Conservation (phyloP, 306 rosid species). For the Vigna trinervia region DNA sequence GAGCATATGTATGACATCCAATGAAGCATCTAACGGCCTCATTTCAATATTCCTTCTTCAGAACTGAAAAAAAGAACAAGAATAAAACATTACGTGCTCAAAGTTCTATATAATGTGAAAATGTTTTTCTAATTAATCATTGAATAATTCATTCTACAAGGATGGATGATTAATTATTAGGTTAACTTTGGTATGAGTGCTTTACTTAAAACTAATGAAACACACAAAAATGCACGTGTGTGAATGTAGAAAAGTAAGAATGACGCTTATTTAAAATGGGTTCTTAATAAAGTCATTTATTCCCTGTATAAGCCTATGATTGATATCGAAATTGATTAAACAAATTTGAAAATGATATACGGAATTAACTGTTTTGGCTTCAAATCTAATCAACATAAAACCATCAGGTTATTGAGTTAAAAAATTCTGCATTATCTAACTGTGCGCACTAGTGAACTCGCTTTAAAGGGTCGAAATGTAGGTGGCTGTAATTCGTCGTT, state of each 20-base stretch:
- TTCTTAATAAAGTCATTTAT: conserved; percentile 44
- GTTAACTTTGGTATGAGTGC: background rate
- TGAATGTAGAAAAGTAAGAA: conserved; percentile 25
- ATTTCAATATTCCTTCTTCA: conserved; percentile 14
- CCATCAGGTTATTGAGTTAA: background rate
- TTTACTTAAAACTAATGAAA: conserved; percentile 3
- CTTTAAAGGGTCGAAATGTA: conserved; percentile 23
- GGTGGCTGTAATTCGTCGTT: conserved; percentile 13
- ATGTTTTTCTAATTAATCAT: conserved; percentile 16
- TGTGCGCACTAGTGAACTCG: background rate
- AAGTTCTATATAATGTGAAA: background rate
- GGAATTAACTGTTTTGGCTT: background rate
- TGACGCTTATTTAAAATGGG: conserved; percentile 26
- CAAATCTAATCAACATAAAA: background rate
- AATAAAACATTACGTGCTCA: background rate
- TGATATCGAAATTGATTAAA: conserved; percentile 23
- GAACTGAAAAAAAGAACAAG: background rate
- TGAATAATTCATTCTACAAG: background rate
- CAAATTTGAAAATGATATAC: background rate
- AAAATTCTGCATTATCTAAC: conserved; percentile 14
- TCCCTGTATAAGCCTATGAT: conserved; percentile 44
- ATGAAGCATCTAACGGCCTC: conserved; percentile 33
- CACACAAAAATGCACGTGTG: conserved; percentile 33
- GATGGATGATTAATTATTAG: conserved; percentile 26
- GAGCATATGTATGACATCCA: conserved; percentile 47